These are phyloP conservation scores for Pecoramyces ruminantium DNA, from an alignment of 192 early-diverging fungal genomes.

Conservation along the genomic window DNA sequence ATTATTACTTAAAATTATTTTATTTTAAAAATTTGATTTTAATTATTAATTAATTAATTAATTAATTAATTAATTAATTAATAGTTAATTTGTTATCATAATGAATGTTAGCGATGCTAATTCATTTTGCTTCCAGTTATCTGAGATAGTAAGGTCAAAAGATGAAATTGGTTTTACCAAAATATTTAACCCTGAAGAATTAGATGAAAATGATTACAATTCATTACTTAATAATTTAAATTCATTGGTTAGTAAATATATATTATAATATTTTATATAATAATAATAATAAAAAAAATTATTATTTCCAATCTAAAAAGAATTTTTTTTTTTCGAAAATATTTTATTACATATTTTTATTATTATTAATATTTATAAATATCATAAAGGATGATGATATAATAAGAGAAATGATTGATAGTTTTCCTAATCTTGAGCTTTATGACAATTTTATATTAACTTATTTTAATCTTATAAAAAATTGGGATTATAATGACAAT, in stretches of 20 bases:
- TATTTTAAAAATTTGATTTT: too few species aligned
- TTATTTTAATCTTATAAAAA: not conserved
- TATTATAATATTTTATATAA: too few species aligned
- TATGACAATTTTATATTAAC: not conserved
- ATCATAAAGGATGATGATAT: not conserved
- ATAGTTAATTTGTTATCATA: not conserved
- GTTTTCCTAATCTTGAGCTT: not conserved
- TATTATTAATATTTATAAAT: too few species aligned
- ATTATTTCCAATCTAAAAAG: too few species aligned
- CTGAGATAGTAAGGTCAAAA: not conserved
- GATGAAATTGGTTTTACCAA: not conserved
- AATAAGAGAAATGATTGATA: not conserved
- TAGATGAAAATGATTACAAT: not conserved
- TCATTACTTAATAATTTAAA: not conserved
- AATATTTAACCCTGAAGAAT: not conserved
- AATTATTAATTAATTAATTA: too few species aligned
- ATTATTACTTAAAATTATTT: too few species aligned
- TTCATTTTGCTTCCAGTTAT: not conserved
- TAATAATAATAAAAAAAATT: too few species aligned
- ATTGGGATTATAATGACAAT: not conserved
- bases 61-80: too few species aligned
- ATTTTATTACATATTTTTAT: too few species aligned
- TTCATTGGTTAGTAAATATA: not conserved
- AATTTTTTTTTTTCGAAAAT: too few species aligned
- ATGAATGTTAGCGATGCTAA: not conserved